Evolutionary conservation across 2,329 filamentous ascomycete genomes (phyloP), one percentile per base, ranked within the genome.

Genomic region (Thelonectria rubi): DNA sequence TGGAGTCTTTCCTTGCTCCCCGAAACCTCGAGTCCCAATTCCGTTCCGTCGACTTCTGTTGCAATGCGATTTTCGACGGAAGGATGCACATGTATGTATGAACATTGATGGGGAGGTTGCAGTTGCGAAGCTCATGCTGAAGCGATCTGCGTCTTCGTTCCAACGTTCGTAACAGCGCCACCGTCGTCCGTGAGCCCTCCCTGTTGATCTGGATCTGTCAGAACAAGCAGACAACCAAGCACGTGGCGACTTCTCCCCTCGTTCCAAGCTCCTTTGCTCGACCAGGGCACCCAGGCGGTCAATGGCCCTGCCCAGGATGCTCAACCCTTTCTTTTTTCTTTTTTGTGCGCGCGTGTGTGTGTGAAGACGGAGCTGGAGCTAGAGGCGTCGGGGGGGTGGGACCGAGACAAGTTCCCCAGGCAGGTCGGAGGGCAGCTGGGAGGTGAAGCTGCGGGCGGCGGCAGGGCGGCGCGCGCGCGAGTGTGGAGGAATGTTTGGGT

Each of bases 21-120:
- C n/a, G 45, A 52, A 55, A 56, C 60, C 65, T 70, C 69, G 54
- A 70, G 67, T 69, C 69, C 46, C 54, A 49, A 21, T 34, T 47
- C 51, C 42, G 30, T 54, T 46, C 26, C 7, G 17, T 54, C 14
- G 14, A 46, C 17, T 34, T 24, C n/a, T 48, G 6, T 17, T 30
- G 46, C 46, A 20, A n/a, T 53, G 50, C 50, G 39, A 43, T 20
- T 43, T 30, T 15, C 47, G 21, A 53, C 55, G 32, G 55, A 46
- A 49, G 54, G 50, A 43, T 26, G 45, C 34, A 26, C 20, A 21
- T 39, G 24, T 47, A n/a, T 20, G 32, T 48, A 43, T 55, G 34
- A 24, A 21, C 18, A 30, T 30, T 45, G 48, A 20, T 58, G 20
- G 55, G 20, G 46, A 39, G 42, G 42, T 45, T 18, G 2, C 3